Evolutionary conservation across 116 monocot genomes (phyloP), one percentile per base, ranked within the genome.

Genomic region (Zostera marina): DNA sequence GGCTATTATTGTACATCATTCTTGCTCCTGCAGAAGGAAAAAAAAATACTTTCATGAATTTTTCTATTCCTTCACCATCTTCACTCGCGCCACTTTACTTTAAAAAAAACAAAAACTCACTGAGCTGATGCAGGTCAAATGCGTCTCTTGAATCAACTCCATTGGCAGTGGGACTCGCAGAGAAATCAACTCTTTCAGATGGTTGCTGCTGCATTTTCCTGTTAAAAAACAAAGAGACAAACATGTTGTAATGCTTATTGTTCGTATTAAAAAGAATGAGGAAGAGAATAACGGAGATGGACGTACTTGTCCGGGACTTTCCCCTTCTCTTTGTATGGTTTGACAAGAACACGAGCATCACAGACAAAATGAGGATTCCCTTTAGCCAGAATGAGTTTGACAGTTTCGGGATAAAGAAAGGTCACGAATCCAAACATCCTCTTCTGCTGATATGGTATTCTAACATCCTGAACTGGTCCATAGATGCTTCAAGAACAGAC

Each of bases 351-450:
- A 1, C 85, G 71, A 8, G 77, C 67, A 56, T 81, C 77, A 59
- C 84, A 77, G 7, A 94, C 85, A 58, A 73, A 72, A 64, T 94
- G 94, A 13, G 88, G 88, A 41, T 81, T 73, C 0, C 82, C 72
- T 54, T 70, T 82, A 4, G 73, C 61, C 32, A 94, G 63, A 40
- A 94, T 79, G 15, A 66, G 22, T 22, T 63, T 81, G 52, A 85
- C 94, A 3, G 88, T 85, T 49, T 88, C 81, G 9, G 88, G 67
- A 65, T 66, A 73, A 5, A 69, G 58, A 54, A 94, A 88, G 58
- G 81, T 82, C 53, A 94, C 94, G 62, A 94, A 94, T 41, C 94
- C 94, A 63, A 88, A 94, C 94, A 94, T 88, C 12, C 94, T 63
- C 64, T 78, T 77, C 60, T 88, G 84, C 57, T 94, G 88, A 24